Evolutionary conservation across 73 alveolate genomes (phyloP).

Genomic region (Tetrahymena malaccensis): DNA sequence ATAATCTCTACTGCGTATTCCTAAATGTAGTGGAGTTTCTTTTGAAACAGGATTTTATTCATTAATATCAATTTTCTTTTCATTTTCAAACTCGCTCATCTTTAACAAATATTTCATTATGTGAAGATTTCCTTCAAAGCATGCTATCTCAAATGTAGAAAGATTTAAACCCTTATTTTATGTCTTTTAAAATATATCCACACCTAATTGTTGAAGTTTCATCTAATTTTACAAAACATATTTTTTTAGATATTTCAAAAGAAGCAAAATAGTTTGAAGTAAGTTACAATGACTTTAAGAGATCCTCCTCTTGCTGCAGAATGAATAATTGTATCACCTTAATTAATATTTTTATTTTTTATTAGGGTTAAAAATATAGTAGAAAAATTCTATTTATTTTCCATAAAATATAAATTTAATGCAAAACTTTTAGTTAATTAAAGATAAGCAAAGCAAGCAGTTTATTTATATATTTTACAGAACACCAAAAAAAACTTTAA

Average conservation of each 20-base stretch:
- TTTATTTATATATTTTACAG: too few relatives aligned
- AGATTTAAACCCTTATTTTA: background rate
- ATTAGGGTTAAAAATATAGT: background rate
- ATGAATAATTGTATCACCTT: background rate
- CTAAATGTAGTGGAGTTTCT: background rate
- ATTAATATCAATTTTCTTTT: background rate
- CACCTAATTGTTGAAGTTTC: background rate
- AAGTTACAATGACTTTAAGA: background rate
- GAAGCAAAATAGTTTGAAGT: background rate
- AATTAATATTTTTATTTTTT: background rate
- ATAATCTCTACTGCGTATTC: background rate
- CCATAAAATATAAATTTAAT: too few relatives aligned
- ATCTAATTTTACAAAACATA: background rate
- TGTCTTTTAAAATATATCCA: background rate
- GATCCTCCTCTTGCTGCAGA: background rate
- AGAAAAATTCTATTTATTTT: background rate
- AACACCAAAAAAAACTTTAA: background rate
- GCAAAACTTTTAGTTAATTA: background rate
- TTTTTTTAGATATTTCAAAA: background rate
- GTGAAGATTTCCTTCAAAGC: background rate
- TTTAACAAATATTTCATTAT: background rate
- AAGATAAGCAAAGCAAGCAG: background rate
- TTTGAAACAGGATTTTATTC: background rate
- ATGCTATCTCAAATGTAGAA: background rate
- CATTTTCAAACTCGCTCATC: background rate